Evolutionary conservation across 2,329 filamentous ascomycete genomes (phyloP).

Genomic region (Cladophialophora chaetospira): DNA sequence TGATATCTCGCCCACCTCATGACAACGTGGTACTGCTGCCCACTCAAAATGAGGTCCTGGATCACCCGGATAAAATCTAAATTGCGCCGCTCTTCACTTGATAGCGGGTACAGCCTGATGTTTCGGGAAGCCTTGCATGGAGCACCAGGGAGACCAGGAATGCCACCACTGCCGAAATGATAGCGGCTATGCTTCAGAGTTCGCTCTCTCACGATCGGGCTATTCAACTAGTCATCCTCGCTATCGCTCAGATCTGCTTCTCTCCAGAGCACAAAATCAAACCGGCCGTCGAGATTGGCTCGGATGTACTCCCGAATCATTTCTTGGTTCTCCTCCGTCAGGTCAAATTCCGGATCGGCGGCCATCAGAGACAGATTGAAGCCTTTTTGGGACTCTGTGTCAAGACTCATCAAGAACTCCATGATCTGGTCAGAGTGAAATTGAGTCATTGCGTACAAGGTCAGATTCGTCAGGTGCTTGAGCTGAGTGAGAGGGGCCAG

Average conservation of each 20-base stretch:
- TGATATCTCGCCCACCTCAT: too few relatives aligned
- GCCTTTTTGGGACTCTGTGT: slow-evolving; percentile 35
- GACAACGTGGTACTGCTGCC: too few relatives aligned
- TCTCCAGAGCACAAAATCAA: slow-evolving; percentile 33
- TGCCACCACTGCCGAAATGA: background rate
- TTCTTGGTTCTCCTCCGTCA: slow-evolving; percentile 35
- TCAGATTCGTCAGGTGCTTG: slow-evolving; percentile 34
- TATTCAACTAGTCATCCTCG: slow-evolving; percentile 26
- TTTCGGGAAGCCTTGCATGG: too few relatives aligned
- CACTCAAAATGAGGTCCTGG: too few relatives aligned
- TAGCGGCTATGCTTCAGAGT: background rate
- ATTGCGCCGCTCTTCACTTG: too few relatives aligned
- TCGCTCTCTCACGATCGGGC: background rate
- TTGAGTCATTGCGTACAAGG: slow-evolving; percentile 39
- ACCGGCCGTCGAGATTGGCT: slow-evolving; percentile 29
- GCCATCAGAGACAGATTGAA: slow-evolving; percentile 38
- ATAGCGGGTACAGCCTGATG: too few relatives aligned
- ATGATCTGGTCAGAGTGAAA: slow-evolving; percentile 39
- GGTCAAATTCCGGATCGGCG: slow-evolving; percentile 29
- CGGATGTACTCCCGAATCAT: slow-evolving; percentile 36
- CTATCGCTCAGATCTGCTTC: slow-evolving; percentile 32
- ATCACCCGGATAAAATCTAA: too few relatives aligned
- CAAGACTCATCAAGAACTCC: slow-evolving; percentile 37
- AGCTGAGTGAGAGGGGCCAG: slow-evolving; percentile 37
- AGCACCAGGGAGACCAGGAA: too few relatives aligned